Percentiles rank a stretch among this genome's conserved stretches.
Conservation (phyloP, 192 early-diverging fungal species). For the Umbelopsis sp. region DNA sequence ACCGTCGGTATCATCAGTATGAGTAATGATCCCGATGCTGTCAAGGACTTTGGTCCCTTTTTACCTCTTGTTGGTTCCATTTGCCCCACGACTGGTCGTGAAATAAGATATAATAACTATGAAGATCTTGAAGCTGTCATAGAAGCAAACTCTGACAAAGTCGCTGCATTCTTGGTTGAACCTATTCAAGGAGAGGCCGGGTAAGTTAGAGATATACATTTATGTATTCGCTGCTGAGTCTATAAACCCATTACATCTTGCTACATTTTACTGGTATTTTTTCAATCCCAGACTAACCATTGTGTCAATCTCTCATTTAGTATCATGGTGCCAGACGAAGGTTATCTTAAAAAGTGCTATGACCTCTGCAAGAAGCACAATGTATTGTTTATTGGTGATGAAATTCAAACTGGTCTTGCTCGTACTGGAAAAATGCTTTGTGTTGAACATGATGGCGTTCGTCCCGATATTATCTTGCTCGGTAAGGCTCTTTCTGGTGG, state of each 20-base stretch:
- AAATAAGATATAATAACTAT: conserved; percentile 81
- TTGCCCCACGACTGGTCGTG: conserved; percentile 70
- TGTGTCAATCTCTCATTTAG: conserved; percentile 38
- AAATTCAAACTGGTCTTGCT: conserved; percentile 96
- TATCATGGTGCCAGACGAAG: conserved; percentile 91
- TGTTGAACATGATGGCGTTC: conserved; percentile 90
- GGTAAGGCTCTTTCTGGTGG: conserved; percentile 99
- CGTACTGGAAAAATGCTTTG: conserved; percentile 96
- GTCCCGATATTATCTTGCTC: conserved; percentile 91
- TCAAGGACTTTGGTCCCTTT: conserved; percentile 91
- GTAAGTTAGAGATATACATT: conserved; percentile 34
- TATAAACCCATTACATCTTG: too few species aligned
- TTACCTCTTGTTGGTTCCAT: conserved; percentile 82
- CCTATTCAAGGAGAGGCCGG: conserved; percentile 99
- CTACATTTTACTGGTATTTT: too few species aligned
- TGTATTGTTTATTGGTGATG: conserved; percentile 96
- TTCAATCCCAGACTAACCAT: neutral
- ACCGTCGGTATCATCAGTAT: conserved; percentile 93
- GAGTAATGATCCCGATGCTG: conserved; percentile 89
- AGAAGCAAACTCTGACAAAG: conserved; percentile 76
- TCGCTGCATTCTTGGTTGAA: conserved; percentile 95
- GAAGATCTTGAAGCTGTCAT: conserved; percentile 89
- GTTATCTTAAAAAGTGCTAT: conserved; percentile 85
- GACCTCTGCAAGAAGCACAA: conserved; percentile 98
- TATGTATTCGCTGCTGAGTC: neutral